Evolutionary conservation across 192 early-diverging fungal species (phyloP).

Genomic region (Lunasporangiospora selenospora): DNA sequence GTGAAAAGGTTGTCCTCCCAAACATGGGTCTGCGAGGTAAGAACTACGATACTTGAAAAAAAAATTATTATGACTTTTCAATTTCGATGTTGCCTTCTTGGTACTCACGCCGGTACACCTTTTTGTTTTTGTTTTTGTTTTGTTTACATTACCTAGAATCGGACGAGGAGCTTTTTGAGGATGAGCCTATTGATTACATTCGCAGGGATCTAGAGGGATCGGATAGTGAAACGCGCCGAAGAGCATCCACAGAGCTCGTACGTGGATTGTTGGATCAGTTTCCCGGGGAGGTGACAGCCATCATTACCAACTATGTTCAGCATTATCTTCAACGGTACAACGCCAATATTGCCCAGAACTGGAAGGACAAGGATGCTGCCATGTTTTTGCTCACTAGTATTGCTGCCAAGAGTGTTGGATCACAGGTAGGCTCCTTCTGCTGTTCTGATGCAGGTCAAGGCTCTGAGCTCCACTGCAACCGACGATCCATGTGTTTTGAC

Average conservation of each 20-base stretch:
- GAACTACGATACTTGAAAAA: slow-evolving; percentile 4
- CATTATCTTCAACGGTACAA: slow-evolving; percentile 76
- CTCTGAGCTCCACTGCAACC: neutral
- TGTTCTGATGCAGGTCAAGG: neutral
- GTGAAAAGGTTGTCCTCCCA: slow-evolving; percentile 90
- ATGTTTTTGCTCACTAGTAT: slow-evolving; percentile 92
- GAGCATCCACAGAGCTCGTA: slow-evolving; percentile 91
- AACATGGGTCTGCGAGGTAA: slow-evolving; percentile 86
- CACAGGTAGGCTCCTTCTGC: slow-evolving; percentile 56
- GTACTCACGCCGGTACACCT: too few species aligned
- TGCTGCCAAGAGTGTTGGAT: slow-evolving; percentile 77
- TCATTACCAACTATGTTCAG: slow-evolving; percentile 80
- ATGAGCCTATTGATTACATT: slow-evolving; percentile 96
- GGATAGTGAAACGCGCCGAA: slow-evolving; percentile 91
- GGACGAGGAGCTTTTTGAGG: slow-evolving; percentile 96
- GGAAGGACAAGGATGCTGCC: slow-evolving; percentile 97
- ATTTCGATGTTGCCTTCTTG: too few species aligned
- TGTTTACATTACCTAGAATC: slow-evolving; percentile 54
- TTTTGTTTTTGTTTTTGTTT: too few species aligned
- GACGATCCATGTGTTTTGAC: neutral
- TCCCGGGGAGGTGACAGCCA: slow-evolving; percentile 81
- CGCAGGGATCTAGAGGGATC: slow-evolving; percentile 91
- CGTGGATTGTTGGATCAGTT: slow-evolving; percentile 91
- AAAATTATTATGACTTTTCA: neutral
- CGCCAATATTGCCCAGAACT: slow-evolving; percentile 70